Conservation (phyloP, 1,139 yeast species). For the Protomyces gravidus region DNA sequence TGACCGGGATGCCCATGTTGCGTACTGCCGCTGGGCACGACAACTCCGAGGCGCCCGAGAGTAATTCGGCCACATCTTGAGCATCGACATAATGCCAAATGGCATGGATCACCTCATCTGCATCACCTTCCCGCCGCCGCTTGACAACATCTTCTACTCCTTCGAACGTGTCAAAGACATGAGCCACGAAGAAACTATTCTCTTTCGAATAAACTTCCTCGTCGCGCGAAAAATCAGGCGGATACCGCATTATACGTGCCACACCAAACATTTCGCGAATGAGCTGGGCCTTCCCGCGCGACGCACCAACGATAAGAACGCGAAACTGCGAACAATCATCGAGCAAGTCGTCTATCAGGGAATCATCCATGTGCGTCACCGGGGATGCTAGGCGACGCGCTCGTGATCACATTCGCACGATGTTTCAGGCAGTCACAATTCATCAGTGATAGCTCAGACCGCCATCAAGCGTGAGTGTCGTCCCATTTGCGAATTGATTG, state of each 20-base stretch:
- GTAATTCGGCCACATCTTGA: slow-evolving; percentile 6
- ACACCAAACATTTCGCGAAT: slow-evolving; percentile 26
- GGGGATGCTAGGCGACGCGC: not conserved
- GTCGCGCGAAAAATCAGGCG: slow-evolving; percentile 21
- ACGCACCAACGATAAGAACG: slow-evolving; percentile 14
- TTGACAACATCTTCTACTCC: slow-evolving; percentile 13
- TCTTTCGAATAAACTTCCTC: slow-evolving; percentile 25
- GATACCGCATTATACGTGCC: slow-evolving; percentile 22
- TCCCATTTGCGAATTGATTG: slow-evolving; percentile 39
- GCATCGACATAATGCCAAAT: slow-evolving; percentile 26
- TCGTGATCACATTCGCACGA: not conserved
- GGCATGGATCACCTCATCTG: slow-evolving; percentile 22
- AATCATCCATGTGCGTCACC: not conserved
- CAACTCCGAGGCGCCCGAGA: not conserved
- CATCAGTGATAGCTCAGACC: slow-evolving; percentile 35
- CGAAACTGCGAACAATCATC: slow-evolving; percentile 26
- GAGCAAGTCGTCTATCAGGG: slow-evolving; percentile 15
- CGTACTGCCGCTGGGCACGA: slow-evolving; percentile 8
- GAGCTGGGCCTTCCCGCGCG: slow-evolving; percentile 26
- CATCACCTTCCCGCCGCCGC: slow-evolving; percentile 6
- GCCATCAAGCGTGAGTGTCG: slow-evolving; percentile 40
- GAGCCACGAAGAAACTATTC: slow-evolving; percentile 22
- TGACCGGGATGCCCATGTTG: slow-evolving; percentile 8
- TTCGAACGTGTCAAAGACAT: slow-evolving; percentile 18
- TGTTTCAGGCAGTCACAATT: not conserved